Conservation (phyloP, 805 yeast genomes). For the Helenozyma baotianmanensis region DNA sequence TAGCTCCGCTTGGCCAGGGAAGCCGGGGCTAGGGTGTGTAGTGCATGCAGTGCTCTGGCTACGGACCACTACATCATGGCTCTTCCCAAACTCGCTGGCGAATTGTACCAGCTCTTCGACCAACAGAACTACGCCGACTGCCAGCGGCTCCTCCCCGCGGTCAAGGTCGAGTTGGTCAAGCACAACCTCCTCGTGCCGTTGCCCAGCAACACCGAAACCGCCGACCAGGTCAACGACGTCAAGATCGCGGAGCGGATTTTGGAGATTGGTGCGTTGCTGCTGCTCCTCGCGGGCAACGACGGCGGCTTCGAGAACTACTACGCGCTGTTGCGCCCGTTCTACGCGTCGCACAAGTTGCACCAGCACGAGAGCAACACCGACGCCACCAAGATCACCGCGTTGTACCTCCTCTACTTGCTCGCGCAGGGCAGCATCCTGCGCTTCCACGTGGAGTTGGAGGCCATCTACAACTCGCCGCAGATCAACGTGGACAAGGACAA, state of each 20-base stretch:
- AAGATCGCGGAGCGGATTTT: conserved; percentile 75
- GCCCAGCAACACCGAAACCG: conserved; percentile 26
- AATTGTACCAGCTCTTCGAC: conserved; percentile 62
- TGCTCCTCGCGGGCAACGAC: conserved; percentile 61
- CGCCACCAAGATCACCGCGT: conserved; percentile 61
- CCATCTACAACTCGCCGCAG: conserved; percentile 48
- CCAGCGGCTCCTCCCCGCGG: conserved; percentile 56
- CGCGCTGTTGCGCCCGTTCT: conserved; percentile 75
- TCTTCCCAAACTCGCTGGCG: conserved; percentile 63
- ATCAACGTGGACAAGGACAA: conserved; percentile 60
- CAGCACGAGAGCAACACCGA: conserved; percentile 26
- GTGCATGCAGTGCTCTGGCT: too few species aligned
- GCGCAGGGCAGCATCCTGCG: conserved; percentile 80
- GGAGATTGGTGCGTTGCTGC: conserved; percentile 82
- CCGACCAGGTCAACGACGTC: conserved; percentile 57
- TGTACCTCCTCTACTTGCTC: conserved; percentile 70
- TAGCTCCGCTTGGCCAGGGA: too few species aligned
- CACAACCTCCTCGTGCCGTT: conserved; percentile 71
- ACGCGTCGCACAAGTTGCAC: conserved; percentile 46
- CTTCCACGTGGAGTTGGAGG: conserved; percentile 87
- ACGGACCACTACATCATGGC: conserved; percentile 45
- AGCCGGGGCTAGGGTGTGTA: too few species aligned
- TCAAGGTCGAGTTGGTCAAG: conserved; percentile 76
- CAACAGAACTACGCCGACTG: conserved; percentile 59
- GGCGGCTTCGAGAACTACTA: conserved; percentile 67